Percentiles rank a stretch among this genome's conserved stretches.
Conservation (phyloP, 108 stramenopile genomes). For the Skeletonema grethae region DNA sequence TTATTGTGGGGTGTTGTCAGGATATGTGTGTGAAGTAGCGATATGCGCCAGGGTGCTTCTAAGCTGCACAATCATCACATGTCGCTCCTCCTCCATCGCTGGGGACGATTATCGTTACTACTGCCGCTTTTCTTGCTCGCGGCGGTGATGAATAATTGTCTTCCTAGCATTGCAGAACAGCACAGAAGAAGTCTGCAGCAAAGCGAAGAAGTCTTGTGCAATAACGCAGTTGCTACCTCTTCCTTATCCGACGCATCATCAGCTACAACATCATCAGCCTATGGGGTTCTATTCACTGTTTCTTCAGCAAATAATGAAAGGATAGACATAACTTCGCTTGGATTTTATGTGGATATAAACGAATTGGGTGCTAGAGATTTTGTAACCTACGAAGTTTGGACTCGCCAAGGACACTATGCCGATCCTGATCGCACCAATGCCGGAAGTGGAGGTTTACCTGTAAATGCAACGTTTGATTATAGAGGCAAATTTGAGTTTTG, state of each 20-base stretch:
- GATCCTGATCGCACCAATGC: conserved; percentile 22
- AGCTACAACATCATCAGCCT: conserved; percentile 1
- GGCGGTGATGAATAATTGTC: neutral
- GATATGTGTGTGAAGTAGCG: too few relatives aligned
- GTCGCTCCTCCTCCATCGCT: neutral
- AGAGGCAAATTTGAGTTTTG: conserved; percentile 24
- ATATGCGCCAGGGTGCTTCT: too few relatives aligned
- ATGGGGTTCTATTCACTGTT: conserved; percentile 32
- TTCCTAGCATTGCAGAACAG: too few relatives aligned
- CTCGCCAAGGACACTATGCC: conserved; percentile 25
- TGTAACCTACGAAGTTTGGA: conserved; percentile 27
- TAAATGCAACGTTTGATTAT: conserved; percentile 20
- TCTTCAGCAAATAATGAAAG: conserved; percentile 1
- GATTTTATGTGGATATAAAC: conserved; percentile 23
- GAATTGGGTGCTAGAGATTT: neutral
- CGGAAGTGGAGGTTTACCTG: conserved; percentile 18
- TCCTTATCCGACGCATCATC: neutral
- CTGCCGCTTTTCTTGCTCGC: neutral
- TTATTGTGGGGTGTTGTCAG: too few relatives aligned
- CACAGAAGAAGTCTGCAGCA: neutral
- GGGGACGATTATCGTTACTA: neutral
- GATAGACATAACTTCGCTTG: conserved; percentile 12
- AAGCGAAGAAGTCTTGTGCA: neutral
- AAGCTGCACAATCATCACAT: neutral
- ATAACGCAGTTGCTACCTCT: neutral